Evolutionary conservation across 495 filamentous ascomycete species (phyloP).

Genomic region (Lophium mytilinum): DNA sequence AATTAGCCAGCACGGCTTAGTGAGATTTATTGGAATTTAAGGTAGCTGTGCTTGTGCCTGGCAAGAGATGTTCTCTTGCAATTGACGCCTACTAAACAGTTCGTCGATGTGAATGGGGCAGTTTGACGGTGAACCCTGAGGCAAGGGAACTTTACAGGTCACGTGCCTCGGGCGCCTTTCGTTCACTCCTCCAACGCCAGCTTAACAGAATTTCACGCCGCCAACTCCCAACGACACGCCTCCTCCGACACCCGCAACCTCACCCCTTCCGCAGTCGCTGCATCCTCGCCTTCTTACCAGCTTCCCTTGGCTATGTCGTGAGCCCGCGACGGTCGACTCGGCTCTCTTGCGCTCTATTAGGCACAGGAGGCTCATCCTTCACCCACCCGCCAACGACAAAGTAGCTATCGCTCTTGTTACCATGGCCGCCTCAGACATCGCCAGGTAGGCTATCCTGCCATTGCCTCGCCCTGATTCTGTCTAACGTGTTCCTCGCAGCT

Average conservation of each 20-base stretch:
- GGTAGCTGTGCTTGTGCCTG: no score
- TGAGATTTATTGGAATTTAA: no score
- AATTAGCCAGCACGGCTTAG: no score
- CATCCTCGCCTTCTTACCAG: not conserved
- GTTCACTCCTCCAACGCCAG: not conserved
- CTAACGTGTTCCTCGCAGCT: slow-evolving; percentile 40
- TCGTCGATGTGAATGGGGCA: no score
- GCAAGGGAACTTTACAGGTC: no score
- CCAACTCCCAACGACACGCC: not conserved
- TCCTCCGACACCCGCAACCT: not conserved
- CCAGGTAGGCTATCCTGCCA: slow-evolving; percentile 2
- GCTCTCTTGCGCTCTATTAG: no score
- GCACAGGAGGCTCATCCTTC: not conserved
- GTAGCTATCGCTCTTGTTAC: not conserved
- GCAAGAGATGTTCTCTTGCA: no score
- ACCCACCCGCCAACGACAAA: not conserved
- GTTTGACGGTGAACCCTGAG: no score
- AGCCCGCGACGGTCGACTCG: not conserved
- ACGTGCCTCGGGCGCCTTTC: not conserved
- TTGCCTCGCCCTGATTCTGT: not conserved
- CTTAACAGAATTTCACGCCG: not conserved
- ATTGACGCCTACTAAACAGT: no score
- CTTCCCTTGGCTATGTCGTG: not conserved
- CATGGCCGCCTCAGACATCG: slow-evolving; percentile 1
- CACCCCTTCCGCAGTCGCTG: not conserved